A percentile compares a stretch with the other conserved stretches of the same genome.
phyloP scores from a whole-genome alignment of 352 stramenopile genomes.

The Peronospora belbahrii region DNA sequence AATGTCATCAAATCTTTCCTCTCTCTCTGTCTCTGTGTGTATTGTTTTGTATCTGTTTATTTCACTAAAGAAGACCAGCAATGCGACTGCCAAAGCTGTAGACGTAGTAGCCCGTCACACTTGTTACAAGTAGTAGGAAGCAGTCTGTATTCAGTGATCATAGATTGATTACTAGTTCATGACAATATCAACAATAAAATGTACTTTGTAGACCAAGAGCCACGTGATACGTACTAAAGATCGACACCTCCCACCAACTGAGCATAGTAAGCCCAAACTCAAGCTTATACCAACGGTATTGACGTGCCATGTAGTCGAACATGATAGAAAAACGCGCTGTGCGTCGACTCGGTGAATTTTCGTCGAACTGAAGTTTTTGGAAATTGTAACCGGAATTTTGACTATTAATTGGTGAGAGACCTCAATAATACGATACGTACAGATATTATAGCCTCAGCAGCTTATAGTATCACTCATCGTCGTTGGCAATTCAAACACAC shows the following conservation, averaged over 20 bases:
- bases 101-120: constrained; percentile 69
- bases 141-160: no score
- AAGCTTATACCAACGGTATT: constrained; percentile 84
- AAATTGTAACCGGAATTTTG: neutral
- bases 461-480: no score
- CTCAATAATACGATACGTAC: constrained; percentile 28
- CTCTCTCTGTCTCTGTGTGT: no score
- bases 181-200: no score
- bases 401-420: constrained; percentile 1
- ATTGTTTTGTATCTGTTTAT: neutral
- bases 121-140: constrained; percentile 63
- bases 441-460: no score
- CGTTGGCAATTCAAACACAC: no score
- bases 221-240: constrained; percentile 59
- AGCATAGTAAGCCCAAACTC: constrained; percentile 83
- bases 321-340: constrained; percentile 25
- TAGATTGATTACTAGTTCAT: no score
- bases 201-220: neutral
- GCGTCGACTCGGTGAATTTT: constrained; percentile 10
- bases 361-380: neutral
- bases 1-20: no score
- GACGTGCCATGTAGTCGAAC: constrained; percentile 50
- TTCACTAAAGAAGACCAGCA: constrained; percentile 38
- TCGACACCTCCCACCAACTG: constrained; percentile 69
- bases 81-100: constrained; percentile 55